A percentile compares a stretch with the other conserved stretches of the same genome.
These are phyloP conservation scores for Camellia lanceoleosa DNA, from an alignment of 148 eudicot genomes.

Conservation along the genomic window DNA sequence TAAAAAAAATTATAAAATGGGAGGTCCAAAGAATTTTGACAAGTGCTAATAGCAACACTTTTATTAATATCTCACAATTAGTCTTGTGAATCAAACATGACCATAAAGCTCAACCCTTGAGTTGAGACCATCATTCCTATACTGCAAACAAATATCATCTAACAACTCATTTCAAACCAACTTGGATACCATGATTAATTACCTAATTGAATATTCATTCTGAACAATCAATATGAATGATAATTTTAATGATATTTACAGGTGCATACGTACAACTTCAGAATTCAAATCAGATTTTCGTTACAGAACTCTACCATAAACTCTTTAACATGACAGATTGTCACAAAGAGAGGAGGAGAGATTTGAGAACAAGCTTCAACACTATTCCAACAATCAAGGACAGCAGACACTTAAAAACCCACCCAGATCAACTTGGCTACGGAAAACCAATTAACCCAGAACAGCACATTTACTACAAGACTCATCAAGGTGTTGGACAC, in stretches of 20 bases:
- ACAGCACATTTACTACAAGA: conserved; percentile 15
- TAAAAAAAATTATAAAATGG: no score
- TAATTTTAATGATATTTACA: background rate
- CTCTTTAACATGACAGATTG: background rate
- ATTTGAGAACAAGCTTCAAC: background rate
- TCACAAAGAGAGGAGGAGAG: background rate
- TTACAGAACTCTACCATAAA: conserved; percentile 5
- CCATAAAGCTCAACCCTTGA: no score
- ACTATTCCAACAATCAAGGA: conserved; percentile 1
- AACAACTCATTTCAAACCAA: no score
- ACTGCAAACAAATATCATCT: no score
- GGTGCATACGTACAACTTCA: background rate
- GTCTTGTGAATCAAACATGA: no score
- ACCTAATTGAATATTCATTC: background rate
- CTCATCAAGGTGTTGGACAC: conserved; percentile 13
- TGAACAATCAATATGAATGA: background rate
- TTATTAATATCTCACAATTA: no score
- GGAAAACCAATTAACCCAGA: conserved; percentile 13
- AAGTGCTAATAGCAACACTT: no score
- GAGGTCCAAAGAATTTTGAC: no score
- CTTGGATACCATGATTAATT: no score
- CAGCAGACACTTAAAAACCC: background rate
- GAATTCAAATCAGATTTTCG: background rate
- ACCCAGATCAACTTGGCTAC: background rate
- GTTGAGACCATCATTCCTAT: no score